These are phyloP conservation scores for Colletotrichum viniferum DNA, from an alignment of 2,329 filamentous ascomycete species.

Conservation along the genomic window DNA sequence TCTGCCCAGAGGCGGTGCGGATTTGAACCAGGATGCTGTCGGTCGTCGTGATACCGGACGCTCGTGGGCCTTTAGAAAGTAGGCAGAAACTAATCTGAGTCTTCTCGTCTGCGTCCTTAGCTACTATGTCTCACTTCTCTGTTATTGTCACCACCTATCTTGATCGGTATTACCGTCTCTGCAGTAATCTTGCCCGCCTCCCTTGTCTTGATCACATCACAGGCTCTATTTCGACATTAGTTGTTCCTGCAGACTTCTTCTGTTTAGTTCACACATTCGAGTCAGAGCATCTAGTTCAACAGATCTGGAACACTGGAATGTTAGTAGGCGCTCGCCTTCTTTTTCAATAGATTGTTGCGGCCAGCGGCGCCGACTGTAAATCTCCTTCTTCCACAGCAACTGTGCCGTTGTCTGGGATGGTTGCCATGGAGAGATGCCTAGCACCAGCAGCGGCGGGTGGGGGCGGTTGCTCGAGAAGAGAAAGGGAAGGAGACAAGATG, in stretches of 20 bases:
- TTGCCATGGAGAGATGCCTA: neutral
- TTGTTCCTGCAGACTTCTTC: fast-evolving
- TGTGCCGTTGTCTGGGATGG: neutral
- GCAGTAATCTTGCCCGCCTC: neutral
- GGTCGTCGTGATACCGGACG: too few relatives aligned
- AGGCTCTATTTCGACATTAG: too few relatives aligned
- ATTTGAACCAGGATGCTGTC: too few relatives aligned
- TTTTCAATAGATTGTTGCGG: neutral
- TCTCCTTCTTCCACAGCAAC: neutral
- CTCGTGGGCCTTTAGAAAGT: too few relatives aligned
- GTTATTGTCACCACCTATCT: too few relatives aligned
- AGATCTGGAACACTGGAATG: neutral
- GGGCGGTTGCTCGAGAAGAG: neutral
- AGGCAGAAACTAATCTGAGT: too few relatives aligned
- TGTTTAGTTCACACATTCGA: neutral
- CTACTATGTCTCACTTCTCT: too few relatives aligned
- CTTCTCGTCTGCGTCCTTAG: too few relatives aligned
- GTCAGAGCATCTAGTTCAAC: neutral
- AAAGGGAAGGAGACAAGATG: neutral
- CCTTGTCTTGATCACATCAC: neutral
- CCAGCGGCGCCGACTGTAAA: neutral
- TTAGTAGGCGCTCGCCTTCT: neutral
- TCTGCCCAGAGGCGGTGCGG: too few relatives aligned
- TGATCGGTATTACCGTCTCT: neutral
- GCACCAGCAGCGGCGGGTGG: neutral